Conservation (phyloP, 805 yeast species). For the Pichia occidentalis region DNA sequence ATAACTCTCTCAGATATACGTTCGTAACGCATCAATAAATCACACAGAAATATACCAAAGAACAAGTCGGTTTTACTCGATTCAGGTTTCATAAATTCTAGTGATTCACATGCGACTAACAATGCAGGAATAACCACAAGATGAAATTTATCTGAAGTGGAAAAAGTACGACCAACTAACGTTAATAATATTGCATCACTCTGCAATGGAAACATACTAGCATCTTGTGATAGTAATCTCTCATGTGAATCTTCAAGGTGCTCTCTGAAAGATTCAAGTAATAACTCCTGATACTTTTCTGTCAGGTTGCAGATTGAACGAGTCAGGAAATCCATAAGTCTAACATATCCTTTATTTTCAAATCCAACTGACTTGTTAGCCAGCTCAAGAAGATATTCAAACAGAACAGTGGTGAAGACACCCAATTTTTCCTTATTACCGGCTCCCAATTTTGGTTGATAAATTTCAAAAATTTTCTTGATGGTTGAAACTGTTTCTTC, state of each 20-base stretch:
- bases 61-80: constrained; percentile 33
- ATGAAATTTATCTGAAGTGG: constrained; percentile 95
- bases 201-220: constrained; percentile 29
- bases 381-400: constrained; percentile 53
- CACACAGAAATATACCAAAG: constrained; percentile 62
- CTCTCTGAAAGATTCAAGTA: constrained; percentile 57
- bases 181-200: constrained; percentile 64
- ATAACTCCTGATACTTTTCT: constrained; percentile 54
- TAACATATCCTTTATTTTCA: constrained; percentile 24
- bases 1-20: constrained; percentile 68
- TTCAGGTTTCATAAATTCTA: constrained; percentile 40
- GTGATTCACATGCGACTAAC: constrained; percentile 62
- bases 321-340: constrained; percentile 34
- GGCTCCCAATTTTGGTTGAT: constrained; percentile 70
- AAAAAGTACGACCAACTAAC: constrained; percentile 69
- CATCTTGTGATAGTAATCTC: constrained; percentile 33
- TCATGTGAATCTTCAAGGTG: constrained; percentile 50
- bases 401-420: constrained; percentile 51
- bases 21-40: constrained; percentile 65
- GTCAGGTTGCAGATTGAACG: constrained; percentile 49
- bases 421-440: constrained; percentile 78
- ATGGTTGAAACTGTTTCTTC: constrained; percentile 42
- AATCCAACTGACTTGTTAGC: constrained; percentile 25
- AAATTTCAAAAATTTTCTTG: constrained; percentile 47
- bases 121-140: constrained; percentile 80